Percentiles rank a stretch among this genome's conserved stretches.
Conservation (phyloP, 139 green algal species). For the Chlorella sp. region DNA sequence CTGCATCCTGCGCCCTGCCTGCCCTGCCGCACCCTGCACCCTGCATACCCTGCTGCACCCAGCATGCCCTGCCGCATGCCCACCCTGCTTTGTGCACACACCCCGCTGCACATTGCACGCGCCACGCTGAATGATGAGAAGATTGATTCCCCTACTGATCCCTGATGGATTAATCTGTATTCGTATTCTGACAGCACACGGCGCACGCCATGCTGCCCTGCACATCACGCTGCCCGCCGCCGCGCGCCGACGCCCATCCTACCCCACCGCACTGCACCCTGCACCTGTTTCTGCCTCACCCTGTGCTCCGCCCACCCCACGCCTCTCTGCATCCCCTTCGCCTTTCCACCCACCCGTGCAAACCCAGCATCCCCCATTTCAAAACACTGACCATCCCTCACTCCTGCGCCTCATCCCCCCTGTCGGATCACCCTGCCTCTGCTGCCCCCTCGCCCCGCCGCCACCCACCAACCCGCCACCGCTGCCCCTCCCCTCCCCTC, state of each 20-base stretch:
- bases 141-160: conserved; percentile 38
- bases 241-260: background rate
- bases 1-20: too few relatives aligned
- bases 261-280: background rate
- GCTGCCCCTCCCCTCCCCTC: too few relatives aligned
- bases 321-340: too few relatives aligned
- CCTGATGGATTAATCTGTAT: conserved; percentile 31
- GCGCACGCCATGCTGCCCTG: background rate
- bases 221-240: background rate
- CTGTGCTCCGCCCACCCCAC: too few relatives aligned
- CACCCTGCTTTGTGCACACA: background rate
- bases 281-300: too few relatives aligned
- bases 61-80: background rate
- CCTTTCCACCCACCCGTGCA: too few relatives aligned
- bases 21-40: background rate
- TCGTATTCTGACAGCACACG: conserved; percentile 35
- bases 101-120: background rate
- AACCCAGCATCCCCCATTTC: too few relatives aligned
- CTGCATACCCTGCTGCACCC: background rate
- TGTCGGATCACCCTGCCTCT: too few relatives aligned
- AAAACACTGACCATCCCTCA: too few relatives aligned
- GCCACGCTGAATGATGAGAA: conserved; percentile 27
- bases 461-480: too few relatives aligned
- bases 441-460: too few relatives aligned
- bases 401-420: too few relatives aligned